Percentiles rank a stretch among this genome's conserved stretches.
These are phyloP conservation scores for Marsdenia floribunda DNA, from an alignment of 257 asterid species.

Conservation along the genomic window DNA sequence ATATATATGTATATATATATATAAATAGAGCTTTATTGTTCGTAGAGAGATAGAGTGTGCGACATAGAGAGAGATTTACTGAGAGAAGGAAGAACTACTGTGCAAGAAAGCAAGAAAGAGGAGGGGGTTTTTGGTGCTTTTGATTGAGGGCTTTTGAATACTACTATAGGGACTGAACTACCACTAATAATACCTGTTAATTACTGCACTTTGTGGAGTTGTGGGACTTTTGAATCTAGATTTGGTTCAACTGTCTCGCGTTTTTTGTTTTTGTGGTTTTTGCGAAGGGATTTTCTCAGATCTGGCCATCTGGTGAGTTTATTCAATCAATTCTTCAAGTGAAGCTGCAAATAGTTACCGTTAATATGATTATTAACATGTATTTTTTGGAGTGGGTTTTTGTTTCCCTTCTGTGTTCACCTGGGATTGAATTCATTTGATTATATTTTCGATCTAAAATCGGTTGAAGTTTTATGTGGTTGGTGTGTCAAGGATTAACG, in stretches of 20 bases:
- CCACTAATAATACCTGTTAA: background rate
- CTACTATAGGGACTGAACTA: conserved; percentile 26
- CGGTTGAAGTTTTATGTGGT: background rate
- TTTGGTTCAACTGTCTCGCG: conserved; percentile 24
- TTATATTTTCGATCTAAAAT: background rate
- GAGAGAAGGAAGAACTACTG: conserved; percentile 14
- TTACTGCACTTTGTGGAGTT: conserved; percentile 16
- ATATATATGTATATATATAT: conserved; percentile 10
- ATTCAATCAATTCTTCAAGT: conserved; percentile 11
- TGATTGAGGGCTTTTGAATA: conserved; percentile 17
- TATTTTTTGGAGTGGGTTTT: background rate
- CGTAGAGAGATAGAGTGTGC: conserved; percentile 14
- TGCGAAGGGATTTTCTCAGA: conserved; percentile 36
- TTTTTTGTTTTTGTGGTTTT: background rate
- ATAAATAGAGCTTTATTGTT: conserved; percentile 5
- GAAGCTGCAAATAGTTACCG: background rate
- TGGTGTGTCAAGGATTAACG: background rate
- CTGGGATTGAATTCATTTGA: background rate
- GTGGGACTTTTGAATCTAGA: conserved; percentile 36
- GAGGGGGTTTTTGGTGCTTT: conserved; percentile 25
- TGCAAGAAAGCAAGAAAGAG: conserved; percentile 11
- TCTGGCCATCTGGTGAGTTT: conserved; percentile 66
- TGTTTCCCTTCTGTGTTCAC: background rate
- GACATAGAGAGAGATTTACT: conserved; percentile 14
- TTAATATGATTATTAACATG: background rate